Evolutionary conservation across 495 filamentous ascomycete genomes (phyloP).

Genomic region (Aspergillus sclerotioniger): DNA sequence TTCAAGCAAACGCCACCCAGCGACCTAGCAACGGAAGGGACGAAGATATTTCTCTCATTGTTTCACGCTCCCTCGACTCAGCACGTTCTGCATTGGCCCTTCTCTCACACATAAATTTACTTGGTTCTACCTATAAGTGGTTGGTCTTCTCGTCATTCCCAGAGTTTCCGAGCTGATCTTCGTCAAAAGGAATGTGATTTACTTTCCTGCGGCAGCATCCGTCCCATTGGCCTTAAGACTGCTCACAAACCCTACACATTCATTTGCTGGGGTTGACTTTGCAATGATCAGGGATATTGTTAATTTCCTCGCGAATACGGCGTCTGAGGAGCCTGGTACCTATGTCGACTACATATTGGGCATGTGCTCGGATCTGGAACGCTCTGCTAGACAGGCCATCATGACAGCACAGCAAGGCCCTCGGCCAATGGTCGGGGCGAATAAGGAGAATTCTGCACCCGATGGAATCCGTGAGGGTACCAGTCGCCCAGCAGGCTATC

Average conservation of each 20-base stretch:
- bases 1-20: neutral
- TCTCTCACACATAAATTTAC: conserved; percentile 5
- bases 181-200: conserved; percentile 18
- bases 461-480: neutral
- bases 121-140: conserved; percentile 7
- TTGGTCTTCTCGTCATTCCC: neutral
- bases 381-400: conserved; percentile 10
- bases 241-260: conserved; percentile 5
- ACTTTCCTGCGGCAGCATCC: conserved; percentile 20
- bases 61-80: conserved; percentile 11
- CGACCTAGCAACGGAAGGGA: neutral
- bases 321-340: conserved; percentile 22
- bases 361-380: conserved; percentile 16
- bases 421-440: neutral
- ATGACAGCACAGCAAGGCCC: neutral
- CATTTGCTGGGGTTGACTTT: conserved; percentile 10
- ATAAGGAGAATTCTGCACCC: neutral
- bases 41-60: neutral
- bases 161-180: neutral
- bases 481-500: neutral
- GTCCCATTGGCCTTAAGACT: conserved; percentile 16
- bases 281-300: conserved; percentile 3
- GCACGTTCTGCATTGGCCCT: conserved; percentile 18
- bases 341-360: conserved; percentile 22
- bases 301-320: conserved; percentile 8